Conservation (phyloP, 2,329 filamentous ascomycete genomes). For the Nemania sp. region DNA sequence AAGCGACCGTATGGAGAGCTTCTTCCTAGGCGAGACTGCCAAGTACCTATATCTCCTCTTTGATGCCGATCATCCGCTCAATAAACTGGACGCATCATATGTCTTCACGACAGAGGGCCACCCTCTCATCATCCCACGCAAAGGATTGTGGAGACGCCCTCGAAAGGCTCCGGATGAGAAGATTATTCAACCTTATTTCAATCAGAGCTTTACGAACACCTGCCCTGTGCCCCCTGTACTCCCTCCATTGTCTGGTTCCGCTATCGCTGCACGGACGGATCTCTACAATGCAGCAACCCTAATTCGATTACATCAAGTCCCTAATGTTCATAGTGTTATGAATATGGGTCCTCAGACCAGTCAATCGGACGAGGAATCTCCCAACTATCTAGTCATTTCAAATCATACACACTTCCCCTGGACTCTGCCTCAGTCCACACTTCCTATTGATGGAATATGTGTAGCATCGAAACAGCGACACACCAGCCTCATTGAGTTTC, state of each 20-base stretch:
- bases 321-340: slow-evolving; percentile 58
- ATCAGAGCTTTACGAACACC: slow-evolving; percentile 55
- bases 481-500: slow-evolving; percentile 70
- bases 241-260: slow-evolving; percentile 73
- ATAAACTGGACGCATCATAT: slow-evolving; percentile 81
- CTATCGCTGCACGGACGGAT: slow-evolving; percentile 76
- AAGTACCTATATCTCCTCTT: slow-evolving; percentile 96
- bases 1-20: slow-evolving; percentile 96
- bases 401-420: slow-evolving; percentile 91
- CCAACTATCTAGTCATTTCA: slow-evolving; percentile 53
- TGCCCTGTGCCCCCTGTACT: slow-evolving; percentile 67
- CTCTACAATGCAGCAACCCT: slow-evolving; percentile 88
- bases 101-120: slow-evolving; percentile 98
- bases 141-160: slow-evolving; percentile 34
- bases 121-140: slow-evolving; percentile 78
- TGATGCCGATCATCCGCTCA: slow-evolving; percentile 82
- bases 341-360: slow-evolving; percentile 23
- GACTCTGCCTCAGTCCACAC: slow-evolving; percentile 77
- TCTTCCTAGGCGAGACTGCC: slow-evolving; percentile 93
- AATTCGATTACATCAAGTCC: slow-evolving; percentile 77
- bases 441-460: slow-evolving; percentile 79
- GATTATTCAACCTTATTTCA: slow-evolving; percentile 43
- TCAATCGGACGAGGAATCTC: slow-evolving; percentile 15
- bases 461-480: slow-evolving; percentile 70
- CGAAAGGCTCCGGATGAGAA: slow-evolving; percentile 31